Evolutionary conservation across 2,329 filamentous ascomycete genomes (phyloP).

Genomic region (Colletotrichum sansevieriae): DNA sequence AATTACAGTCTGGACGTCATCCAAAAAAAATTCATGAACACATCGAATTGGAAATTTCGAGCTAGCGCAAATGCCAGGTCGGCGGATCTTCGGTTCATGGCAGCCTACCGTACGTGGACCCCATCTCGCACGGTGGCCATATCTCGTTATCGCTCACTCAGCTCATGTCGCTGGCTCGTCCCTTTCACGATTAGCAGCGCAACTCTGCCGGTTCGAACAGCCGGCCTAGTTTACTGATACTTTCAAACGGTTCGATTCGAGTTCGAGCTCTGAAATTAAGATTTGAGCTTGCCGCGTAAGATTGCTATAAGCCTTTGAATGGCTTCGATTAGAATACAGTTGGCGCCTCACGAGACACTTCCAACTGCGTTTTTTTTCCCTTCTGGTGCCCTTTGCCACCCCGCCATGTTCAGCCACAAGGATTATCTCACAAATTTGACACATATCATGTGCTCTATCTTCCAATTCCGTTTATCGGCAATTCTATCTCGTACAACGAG

Average conservation of each 20-base stretch:
- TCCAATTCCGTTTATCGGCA: not conserved
- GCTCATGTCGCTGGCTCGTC: not conserved
- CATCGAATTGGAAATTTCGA: conserved; percentile 42
- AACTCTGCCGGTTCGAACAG: not conserved
- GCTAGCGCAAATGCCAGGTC: conserved; percentile 30
- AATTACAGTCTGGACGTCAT: conserved; percentile 41
- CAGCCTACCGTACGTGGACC: accelerated
- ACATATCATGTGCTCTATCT: not conserved
- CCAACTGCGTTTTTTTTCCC: not conserved
- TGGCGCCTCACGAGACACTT: conserved; percentile 6
- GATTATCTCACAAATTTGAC: too few relatives aligned
- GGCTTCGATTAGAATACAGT: conserved; percentile 4
- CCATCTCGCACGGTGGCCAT: not conserved
- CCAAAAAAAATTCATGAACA: conserved; percentile 43
- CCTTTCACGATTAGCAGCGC: not conserved
- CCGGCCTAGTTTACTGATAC: not conserved
- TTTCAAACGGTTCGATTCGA: not conserved
- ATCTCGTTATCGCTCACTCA: not conserved
- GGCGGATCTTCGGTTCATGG: conserved; percentile 39
- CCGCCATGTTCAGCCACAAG: too few relatives aligned
- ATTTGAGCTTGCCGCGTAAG: not conserved
- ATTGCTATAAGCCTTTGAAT: not conserved
- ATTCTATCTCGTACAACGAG: conserved; percentile 6
- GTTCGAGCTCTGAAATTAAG: too few relatives aligned
- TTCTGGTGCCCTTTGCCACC: too few relatives aligned